Evolutionary conservation across 495 filamentous ascomycete species (phyloP).

Genomic region (Chaetomium tenue): DNA sequence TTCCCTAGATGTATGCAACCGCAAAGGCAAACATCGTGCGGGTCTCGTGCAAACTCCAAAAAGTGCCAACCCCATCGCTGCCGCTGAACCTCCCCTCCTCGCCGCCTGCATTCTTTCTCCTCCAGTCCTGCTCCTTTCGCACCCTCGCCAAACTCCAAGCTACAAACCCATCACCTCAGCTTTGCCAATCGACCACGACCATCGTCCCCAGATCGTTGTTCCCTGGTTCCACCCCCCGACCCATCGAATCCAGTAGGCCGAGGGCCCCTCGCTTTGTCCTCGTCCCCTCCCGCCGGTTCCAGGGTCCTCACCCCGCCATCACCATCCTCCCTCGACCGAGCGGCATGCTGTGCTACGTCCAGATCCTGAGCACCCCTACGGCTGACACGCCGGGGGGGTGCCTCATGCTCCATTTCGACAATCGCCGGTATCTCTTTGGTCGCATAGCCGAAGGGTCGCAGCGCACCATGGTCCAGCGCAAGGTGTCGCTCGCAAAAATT

Average conservation of each 20-base stretch:
- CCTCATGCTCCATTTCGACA: conserved; percentile 71
- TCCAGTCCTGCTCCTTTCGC: background rate
- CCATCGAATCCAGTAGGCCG: background rate
- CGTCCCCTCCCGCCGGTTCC: background rate
- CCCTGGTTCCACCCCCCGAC: background rate
- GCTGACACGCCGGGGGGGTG: conserved; percentile 82
- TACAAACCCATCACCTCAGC: background rate
- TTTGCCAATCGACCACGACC: background rate
- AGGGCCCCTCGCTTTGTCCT: background rate
- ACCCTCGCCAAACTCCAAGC: background rate
- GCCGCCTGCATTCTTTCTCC: background rate
- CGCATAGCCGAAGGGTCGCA: conserved; percentile 81
- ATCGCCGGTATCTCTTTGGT: conserved; percentile 84
- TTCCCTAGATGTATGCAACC: conserved; percentile 4
- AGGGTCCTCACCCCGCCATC: conserved; percentile 1
- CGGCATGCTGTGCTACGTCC: conserved; percentile 66
- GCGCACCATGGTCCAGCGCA: conserved; percentile 67
- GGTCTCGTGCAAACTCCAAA: background rate
- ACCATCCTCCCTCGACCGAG: conserved; percentile 1
- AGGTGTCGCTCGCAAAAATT: conserved; percentile 57
- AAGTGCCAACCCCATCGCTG: background rate
- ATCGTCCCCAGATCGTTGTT: conserved; percentile 4
- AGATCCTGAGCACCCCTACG: conserved; percentile 80
- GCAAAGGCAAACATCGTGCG: background rate
- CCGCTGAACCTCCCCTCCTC: background rate